phyloP scores from a whole-genome alignment of 2,329 filamentous ascomycete genomes.

The Pseudocercospora ulei region DNA sequence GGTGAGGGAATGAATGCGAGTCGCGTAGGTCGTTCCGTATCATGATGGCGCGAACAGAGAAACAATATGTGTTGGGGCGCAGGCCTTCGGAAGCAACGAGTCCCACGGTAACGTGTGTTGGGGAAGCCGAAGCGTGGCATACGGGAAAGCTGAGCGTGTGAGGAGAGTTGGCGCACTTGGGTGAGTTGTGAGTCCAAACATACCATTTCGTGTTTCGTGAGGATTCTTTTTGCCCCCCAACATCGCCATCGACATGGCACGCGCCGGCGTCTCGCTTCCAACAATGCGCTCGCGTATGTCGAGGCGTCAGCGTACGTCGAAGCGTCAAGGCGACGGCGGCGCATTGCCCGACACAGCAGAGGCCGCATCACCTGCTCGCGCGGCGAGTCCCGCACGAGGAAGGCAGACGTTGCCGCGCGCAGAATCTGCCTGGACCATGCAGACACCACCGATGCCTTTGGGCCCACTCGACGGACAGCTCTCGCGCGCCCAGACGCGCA shows the following conservation, averaged over 20 bases:
- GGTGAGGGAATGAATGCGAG: too few relatives aligned
- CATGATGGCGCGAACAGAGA: too few relatives aligned
- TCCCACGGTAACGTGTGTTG: too few relatives aligned
- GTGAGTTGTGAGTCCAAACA: neutral
- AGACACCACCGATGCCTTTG: neutral
- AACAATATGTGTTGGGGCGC: too few relatives aligned
- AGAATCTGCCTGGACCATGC: slow-evolving; percentile 2
- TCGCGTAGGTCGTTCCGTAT: too few relatives aligned
- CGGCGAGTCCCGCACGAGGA: slow-evolving; percentile 4
- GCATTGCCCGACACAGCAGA: neutral
- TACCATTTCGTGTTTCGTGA: neutral
- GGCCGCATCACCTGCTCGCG: neutral
- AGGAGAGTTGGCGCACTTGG: too few relatives aligned
- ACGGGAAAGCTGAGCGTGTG: too few relatives aligned
- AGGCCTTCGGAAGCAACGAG: too few relatives aligned
- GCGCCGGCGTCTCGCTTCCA: neutral
- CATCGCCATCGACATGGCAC: slow-evolving; percentile 1
- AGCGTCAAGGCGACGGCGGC: neutral
- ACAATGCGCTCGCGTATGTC: neutral
- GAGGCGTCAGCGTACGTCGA: neutral
- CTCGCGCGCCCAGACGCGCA: neutral
- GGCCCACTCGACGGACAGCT: neutral
- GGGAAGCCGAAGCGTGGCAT: too few relatives aligned
- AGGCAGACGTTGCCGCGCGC: neutral
- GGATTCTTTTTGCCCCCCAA: slow-evolving; percentile 1